Conservation (phyloP, 129 eudicot species). For the Pulicaria dysenterica region DNA sequence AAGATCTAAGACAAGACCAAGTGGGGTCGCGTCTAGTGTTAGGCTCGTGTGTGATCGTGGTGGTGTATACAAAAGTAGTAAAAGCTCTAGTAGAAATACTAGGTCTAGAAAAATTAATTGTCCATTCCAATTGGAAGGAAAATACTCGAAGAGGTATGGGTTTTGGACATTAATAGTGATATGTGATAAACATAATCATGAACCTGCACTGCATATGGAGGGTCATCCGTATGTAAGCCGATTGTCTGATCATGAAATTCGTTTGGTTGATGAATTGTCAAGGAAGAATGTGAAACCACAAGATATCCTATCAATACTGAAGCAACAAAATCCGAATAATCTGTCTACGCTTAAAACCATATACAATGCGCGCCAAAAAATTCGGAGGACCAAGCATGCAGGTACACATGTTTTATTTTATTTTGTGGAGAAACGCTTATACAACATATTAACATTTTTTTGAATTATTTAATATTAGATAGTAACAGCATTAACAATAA, state of each 20-base stretch:
- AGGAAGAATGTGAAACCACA: constrained; percentile 23
- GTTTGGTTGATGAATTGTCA: constrained; percentile 27
- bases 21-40: constrained; percentile 18
- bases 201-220: constrained; percentile 17
- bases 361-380: not conserved
- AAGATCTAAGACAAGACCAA: constrained; percentile 12
- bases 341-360: constrained; percentile 12
- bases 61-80: constrained; percentile 9
- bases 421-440: not conserved
- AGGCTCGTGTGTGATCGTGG: constrained; percentile 21
- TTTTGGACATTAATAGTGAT: constrained; percentile 24
- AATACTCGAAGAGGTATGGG: not conserved
- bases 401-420: constrained; percentile 9
- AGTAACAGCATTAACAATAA: not conserved
- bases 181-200: constrained; percentile 30
- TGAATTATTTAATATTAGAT: not conserved
- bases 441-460: not conserved
- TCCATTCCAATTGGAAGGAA: constrained; percentile 18
- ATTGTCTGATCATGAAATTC: constrained; percentile 23
- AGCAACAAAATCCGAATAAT: constrained; percentile 19
- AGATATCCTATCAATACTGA: constrained; percentile 16
- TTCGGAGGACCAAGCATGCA: not conserved
- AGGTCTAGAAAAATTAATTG: constrained; percentile 18
- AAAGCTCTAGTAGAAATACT: constrained; percentile 2
- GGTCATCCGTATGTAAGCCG: constrained; percentile 31